These are phyloP conservation scores for Lignosus rhinocerotis DNA, from an alignment of 1,284 basidiomycete species.

Conservation along the genomic window DNA sequence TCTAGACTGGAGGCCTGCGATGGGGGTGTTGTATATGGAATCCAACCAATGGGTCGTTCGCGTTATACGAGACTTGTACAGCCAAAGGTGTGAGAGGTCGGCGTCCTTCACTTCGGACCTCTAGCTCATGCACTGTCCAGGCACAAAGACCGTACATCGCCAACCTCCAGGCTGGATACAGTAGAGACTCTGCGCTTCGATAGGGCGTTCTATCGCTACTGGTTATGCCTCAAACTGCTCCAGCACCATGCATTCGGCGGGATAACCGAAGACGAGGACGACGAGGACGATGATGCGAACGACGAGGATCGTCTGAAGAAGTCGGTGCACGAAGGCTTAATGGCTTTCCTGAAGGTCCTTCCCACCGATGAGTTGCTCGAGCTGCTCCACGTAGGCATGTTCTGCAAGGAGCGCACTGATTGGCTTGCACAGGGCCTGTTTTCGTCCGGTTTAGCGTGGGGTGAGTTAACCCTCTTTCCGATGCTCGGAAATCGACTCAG, in stretches of 20 bases:
- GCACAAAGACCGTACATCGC: conserved; percentile 34
- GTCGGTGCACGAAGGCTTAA: neutral
- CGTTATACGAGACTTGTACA: conserved; percentile 37
- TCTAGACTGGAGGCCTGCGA: neutral
- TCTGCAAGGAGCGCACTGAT: conserved; percentile 7
- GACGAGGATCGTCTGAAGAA: neutral
- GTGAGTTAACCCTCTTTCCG: too few species aligned
- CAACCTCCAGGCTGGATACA: conserved; percentile 26
- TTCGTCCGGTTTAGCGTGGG: too few species aligned
- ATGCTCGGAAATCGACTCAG: too few species aligned
- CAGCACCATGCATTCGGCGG: neutral
- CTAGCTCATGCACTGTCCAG: conserved; percentile 14
- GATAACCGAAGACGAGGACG: conserved; percentile 3
- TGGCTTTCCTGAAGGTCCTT: neutral
- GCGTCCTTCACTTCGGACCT: neutral
- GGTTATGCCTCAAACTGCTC: conserved; percentile 23
- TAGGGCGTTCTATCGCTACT: conserved; percentile 35
- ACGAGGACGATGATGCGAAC: conserved; percentile 2
- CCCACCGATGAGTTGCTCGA: conserved; percentile 19
- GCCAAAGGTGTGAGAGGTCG: conserved; percentile 33
- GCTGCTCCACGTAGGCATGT: conserved; percentile 5
- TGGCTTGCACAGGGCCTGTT: conserved; percentile 2
- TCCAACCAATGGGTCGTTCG: conserved; percentile 24
- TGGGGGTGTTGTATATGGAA: conserved; percentile 12
- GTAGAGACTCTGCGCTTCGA: conserved; percentile 35